Conservation (phyloP, 148 eudicot species). For the Fagopyrum esculentum region DNA sequence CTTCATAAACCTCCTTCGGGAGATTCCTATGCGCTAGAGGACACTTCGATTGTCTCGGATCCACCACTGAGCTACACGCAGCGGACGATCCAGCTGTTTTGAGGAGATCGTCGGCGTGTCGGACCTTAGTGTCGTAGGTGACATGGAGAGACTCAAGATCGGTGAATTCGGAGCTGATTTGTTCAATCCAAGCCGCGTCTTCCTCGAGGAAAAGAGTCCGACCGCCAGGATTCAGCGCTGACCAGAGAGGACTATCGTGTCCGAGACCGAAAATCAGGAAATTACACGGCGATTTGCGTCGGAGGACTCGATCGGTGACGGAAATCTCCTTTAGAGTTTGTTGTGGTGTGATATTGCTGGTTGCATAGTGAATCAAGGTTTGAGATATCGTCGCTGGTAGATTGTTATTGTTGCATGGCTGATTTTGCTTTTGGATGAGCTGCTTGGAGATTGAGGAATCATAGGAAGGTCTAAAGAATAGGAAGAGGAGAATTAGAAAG, state of each 20-base stretch:
- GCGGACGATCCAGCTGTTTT: constrained; percentile 12
- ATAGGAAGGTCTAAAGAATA: constrained; percentile 2
- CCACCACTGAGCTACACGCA: constrained; percentile 20
- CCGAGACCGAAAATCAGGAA: constrained; percentile 55
- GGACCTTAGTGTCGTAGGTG: constrained; percentile 31
- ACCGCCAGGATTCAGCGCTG: constrained; percentile 36
- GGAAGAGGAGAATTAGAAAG: background rate
- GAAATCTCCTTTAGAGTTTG: constrained; percentile 30
- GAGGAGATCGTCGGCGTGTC: constrained; percentile 30
- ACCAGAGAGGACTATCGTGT: constrained; percentile 46
- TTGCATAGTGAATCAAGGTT: constrained; percentile 45
- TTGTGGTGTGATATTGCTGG: constrained; percentile 35
- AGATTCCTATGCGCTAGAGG: constrained; percentile 25
- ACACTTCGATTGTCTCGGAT: constrained; percentile 22
- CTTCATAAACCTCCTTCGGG: constrained; percentile 35
- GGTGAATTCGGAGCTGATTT: constrained; percentile 21
- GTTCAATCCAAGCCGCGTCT: constrained; percentile 37
- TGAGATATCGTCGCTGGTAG: background rate
- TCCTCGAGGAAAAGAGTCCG: constrained; percentile 51
- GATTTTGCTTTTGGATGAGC: background rate
- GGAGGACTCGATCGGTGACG: constrained; percentile 27
- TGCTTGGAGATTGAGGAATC: background rate
- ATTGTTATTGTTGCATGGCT: background rate
- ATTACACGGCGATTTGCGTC: constrained; percentile 26
- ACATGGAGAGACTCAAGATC: constrained; percentile 27